Evolutionary conservation across 345 rosid species (phyloP).

Genomic region (Tarenaya hassleriana): DNA sequence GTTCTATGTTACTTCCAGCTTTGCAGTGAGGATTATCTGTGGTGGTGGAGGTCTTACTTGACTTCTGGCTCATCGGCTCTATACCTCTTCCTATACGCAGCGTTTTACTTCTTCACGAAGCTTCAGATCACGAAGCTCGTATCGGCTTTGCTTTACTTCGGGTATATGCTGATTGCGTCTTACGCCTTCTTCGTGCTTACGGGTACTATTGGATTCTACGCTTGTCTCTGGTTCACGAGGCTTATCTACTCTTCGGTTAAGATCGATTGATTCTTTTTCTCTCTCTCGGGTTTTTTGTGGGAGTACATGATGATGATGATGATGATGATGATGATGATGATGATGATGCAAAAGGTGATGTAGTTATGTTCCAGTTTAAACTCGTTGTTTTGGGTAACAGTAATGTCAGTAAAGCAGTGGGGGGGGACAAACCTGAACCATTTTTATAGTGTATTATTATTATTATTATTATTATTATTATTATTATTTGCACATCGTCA

Average conservation of each 20-base stretch:
- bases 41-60: conserved; percentile 94
- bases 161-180: conserved; percentile 77
- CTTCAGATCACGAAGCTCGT: conserved; percentile 76
- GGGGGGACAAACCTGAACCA: no score
- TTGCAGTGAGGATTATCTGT: conserved; percentile 79
- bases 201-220: conserved; percentile 72
- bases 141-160: conserved; percentile 66
- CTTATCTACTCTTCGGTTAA: conserved; percentile 83
- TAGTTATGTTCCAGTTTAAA: no score
- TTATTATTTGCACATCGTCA: no score
- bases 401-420: no score
- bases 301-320: no score
- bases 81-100: conserved; percentile 69
- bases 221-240: conserved; percentile 85
- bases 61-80: conserved; percentile 79
- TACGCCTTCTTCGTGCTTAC: conserved; percentile 72
- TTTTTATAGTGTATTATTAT: no score
- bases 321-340: no score
- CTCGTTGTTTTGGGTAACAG: no score
- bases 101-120: conserved; percentile 87
- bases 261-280: conserved; percentile 61
- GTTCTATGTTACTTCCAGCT: conserved; percentile 88
- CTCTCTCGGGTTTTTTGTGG: no score
- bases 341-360: no score
- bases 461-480: no score